Conservation (phyloP, 192 early-diverging fungal species). For the Backusella morwellensis region DNA sequence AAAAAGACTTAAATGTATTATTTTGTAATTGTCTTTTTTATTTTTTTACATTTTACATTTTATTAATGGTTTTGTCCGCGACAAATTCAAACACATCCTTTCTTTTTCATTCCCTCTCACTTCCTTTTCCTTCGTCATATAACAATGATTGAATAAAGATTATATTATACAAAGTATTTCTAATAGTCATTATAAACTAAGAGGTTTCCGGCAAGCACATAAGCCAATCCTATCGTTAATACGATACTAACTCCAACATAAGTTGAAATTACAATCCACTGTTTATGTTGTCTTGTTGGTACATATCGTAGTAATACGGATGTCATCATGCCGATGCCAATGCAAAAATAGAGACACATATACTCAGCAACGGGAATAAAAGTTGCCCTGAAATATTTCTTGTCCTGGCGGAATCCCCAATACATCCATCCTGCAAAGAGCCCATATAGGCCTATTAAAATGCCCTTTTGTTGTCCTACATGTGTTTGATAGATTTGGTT, state of each 20-base stretch:
- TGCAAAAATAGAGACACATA: neutral
- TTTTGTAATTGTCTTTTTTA: slow-evolving; percentile 10
- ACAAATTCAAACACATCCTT: neutral
- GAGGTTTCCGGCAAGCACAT: slow-evolving; percentile 14
- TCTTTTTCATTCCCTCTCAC: neutral
- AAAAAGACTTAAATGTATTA: slow-evolving; percentile 25
- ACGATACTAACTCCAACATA: neutral
- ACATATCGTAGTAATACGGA: neutral
- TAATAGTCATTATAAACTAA: slow-evolving; percentile 29
- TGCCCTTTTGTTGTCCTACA: neutral
- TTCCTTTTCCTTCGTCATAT: neutral
- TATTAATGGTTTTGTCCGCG: slow-evolving; percentile 6
- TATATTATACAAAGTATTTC: neutral
- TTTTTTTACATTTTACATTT: neutral
- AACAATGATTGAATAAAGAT: neutral
- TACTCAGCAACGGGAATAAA: slow-evolving; percentile 28
- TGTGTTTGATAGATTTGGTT: slow-evolving; percentile 25
- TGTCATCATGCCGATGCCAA: slow-evolving; percentile 5
- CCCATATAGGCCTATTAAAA: neutral
- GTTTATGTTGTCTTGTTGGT: neutral
- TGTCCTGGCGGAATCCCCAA: slow-evolving; percentile 16
- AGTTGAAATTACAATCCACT: neutral
- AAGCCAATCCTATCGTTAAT: slow-evolving; percentile 13
- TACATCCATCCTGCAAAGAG: slow-evolving; percentile 1
- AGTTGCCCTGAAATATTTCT: slow-evolving; percentile 18